Percentiles rank a stretch among this genome's conserved stretches.
Evolutionary conservation across 2,329 filamentous ascomycete genomes (phyloP).

Genomic region (Aspergillus fumigatiaffinis): DNA sequence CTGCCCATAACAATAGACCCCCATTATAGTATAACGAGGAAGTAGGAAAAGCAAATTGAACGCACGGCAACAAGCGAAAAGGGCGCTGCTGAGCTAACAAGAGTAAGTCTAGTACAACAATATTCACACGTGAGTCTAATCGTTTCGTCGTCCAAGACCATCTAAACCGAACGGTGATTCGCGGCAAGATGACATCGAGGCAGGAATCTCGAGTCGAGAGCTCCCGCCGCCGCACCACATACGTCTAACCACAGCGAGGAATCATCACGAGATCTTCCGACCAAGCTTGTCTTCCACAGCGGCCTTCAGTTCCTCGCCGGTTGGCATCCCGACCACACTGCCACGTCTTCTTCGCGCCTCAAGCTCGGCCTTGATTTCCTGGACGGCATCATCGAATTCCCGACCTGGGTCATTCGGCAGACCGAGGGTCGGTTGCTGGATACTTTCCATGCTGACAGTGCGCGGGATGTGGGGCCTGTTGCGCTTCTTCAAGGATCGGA

Average conservation of each 20-base stretch:
- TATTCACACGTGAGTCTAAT: neutral
- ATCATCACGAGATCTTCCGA: constrained; percentile 35
- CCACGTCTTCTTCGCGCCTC: constrained; percentile 54
- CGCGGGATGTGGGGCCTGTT: constrained; percentile 38
- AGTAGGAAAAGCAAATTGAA: neutral
- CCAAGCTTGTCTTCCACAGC: constrained; percentile 50
- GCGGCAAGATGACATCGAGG: too few relatives aligned
- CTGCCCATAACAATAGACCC: neutral
- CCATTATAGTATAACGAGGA: too few relatives aligned
- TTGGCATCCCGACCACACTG: constrained; percentile 42
- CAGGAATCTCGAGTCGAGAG: too few relatives aligned
- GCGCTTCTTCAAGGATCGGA: constrained; percentile 57
- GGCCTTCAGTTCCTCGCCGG: constrained; percentile 49
- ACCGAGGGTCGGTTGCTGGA: constrained; percentile 67
- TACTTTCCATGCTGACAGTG: constrained; percentile 55
- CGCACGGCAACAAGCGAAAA: neutral
- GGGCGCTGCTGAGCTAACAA: neutral
- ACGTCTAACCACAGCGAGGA: neutral
- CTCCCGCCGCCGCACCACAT: neutral
- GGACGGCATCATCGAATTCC: constrained; percentile 74
- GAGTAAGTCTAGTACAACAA: neutral
- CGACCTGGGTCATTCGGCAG: constrained; percentile 70
- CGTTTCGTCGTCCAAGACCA: neutral
- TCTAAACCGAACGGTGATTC: neutral
- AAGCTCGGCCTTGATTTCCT: constrained; percentile 70